Evolutionary conservation across 2,329 filamentous ascomycete genomes (phyloP).

Genomic region (Pestalotiopsis sp.): DNA sequence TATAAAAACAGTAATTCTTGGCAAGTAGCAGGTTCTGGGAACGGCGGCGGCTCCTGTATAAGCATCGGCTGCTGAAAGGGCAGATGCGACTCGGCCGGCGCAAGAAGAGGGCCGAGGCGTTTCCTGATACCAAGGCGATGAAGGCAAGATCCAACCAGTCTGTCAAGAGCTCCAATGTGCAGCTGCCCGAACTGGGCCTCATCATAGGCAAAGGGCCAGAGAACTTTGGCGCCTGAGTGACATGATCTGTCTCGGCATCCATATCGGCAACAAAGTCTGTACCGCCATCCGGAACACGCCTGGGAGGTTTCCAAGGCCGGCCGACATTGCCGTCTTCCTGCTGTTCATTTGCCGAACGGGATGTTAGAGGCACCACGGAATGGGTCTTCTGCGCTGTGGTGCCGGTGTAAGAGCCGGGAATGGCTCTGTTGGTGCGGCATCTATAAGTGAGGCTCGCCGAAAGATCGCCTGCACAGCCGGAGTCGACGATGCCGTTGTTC

Average conservation of each 20-base stretch:
- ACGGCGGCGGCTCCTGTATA: neutral
- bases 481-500: neutral
- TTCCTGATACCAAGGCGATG: slow-evolving; percentile 8
- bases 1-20: slow-evolving; percentile 4
- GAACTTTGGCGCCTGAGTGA: slow-evolving; percentile 20
- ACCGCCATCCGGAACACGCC: neutral
- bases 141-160: slow-evolving; percentile 13
- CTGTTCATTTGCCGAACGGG: neutral
- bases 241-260: slow-evolving; percentile 3
- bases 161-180: slow-evolving; percentile 11
- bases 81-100: neutral
- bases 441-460: neutral
- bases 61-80: neutral
- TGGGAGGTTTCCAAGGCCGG: neutral
- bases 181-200: slow-evolving; percentile 2
- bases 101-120: neutral
- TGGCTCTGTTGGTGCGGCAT: neutral
- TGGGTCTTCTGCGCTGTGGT: slow-evolving; percentile 1
- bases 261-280: neutral
- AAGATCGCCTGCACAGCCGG: neutral
- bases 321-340: neutral
- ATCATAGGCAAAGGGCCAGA: slow-evolving; percentile 25
- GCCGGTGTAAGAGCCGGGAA: neutral
- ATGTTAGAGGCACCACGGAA: neutral
- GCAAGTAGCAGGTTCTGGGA: slow-evolving; percentile 3